These are phyloP conservation scores for Candida anutae DNA, from an alignment of 1,139 yeast species.

Conservation along the genomic window DNA sequence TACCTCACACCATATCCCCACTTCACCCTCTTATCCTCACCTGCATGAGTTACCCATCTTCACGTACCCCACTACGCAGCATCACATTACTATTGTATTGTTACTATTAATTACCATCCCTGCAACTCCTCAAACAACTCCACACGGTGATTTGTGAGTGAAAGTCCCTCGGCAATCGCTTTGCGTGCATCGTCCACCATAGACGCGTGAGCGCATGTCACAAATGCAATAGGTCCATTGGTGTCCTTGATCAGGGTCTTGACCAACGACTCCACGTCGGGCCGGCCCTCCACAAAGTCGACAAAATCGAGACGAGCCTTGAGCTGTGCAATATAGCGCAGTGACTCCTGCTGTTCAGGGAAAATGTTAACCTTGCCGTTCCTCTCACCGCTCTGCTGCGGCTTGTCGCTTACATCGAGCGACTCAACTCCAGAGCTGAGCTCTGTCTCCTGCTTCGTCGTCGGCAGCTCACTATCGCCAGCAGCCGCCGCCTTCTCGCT, in stretches of 20 bases:
- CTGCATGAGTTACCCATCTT: too few relatives aligned
- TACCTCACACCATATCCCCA: too few relatives aligned
- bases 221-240: slow-evolving; percentile 27
- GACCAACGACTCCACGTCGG: slow-evolving; percentile 31
- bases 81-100: background rate
- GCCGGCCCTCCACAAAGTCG: slow-evolving; percentile 41
- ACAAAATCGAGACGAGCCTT: slow-evolving; percentile 14
- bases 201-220: slow-evolving; percentile 34
- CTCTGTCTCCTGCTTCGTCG: slow-evolving; percentile 4
- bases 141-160: slow-evolving; percentile 21
- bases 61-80: too few relatives aligned
- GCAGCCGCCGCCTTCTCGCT: slow-evolving; percentile 3
- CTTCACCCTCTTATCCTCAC: too few relatives aligned
- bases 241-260: slow-evolving; percentile 26
- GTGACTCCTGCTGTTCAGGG: background rate
- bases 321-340: background rate
- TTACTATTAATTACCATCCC: slow-evolving; percentile 21
- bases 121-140: slow-evolving; percentile 38
- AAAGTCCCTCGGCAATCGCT: slow-evolving; percentile 22
- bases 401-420: background rate
- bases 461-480: too few relatives aligned
- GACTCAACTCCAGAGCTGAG: background rate
- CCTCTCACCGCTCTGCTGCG: background rate
- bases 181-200: slow-evolving; percentile 34
- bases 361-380: background rate